A percentile compares a stretch with the other conserved stretches of the same genome.
These are phyloP conservation scores for Boletus pseudo-olivaceus DNA, from an alignment of 768 basidiomycete species.

Conservation along the genomic window DNA sequence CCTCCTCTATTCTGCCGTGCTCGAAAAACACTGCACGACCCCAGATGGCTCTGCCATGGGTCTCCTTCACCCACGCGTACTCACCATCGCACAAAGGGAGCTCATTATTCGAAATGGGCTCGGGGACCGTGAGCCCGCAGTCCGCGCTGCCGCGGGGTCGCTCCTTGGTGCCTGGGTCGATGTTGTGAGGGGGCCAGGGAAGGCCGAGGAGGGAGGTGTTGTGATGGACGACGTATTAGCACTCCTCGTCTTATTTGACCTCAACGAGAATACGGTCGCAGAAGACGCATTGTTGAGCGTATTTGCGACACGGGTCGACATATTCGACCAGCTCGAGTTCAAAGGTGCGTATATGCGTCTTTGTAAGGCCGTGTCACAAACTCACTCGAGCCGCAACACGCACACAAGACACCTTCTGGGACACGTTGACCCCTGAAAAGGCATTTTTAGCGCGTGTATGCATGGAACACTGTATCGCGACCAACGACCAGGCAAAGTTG, in stretches of 20 bases:
- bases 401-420: conserved; percentile 67
- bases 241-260: conserved; percentile 58
- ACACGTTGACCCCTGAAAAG: conserved; percentile 62
- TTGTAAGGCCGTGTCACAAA: neutral
- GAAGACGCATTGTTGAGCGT: conserved; percentile 73
- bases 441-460: conserved; percentile 83
- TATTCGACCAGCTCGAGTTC: conserved; percentile 68
- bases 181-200: conserved; percentile 35
- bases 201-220: conserved; percentile 37
- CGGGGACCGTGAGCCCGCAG: conserved; percentile 75
- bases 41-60: conserved; percentile 40
- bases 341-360: conserved; percentile 45
- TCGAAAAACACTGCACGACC: conserved; percentile 42
- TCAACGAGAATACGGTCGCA: conserved; percentile 55
- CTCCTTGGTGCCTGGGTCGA: conserved; percentile 80
- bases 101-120: conserved; percentile 77
- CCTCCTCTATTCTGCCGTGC: conserved; percentile 60
- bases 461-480: conserved; percentile 68
- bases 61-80: conserved; percentile 56
- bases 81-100: conserved; percentile 73
- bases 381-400: neutral
- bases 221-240: conserved; percentile 39
- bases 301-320: conserved; percentile 60
- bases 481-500: conserved; percentile 57
- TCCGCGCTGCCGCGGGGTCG: conserved; percentile 67